Base-by-base conservation (phyloP, 345 rosid genomes). In the Arabidopsis suecica region DNA sequence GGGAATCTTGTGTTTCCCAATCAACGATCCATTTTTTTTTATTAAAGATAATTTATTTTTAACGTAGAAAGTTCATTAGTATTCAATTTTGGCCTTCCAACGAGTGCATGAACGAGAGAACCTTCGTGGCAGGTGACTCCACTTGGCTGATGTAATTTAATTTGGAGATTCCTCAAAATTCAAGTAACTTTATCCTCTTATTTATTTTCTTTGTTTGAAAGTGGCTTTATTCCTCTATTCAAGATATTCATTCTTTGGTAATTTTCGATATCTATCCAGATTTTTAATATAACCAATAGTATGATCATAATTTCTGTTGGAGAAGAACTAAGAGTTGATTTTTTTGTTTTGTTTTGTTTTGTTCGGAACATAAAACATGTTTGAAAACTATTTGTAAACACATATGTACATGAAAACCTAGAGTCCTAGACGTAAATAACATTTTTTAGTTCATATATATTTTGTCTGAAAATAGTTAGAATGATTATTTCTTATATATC, bases 51-150 rank as follows among this genome's bases (percentile, higher is more conserved):
- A n/a, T 25, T 8, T 28, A 3, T 28, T 28, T 54, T 54, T 54
- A 25, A 64, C 28, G 11, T 6, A 58, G 16, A 61, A 11, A 12
- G 12, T 20, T 37, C 0, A 6, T 6, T 12, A 55, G 4, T 51
- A n/a, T 61, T 74, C 61, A 75, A 58, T 20, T 58, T 30, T 59
- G 68, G 67, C 44, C 20, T 38, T 58, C 61, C 34, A 58, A 18
- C 44, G 68, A 63, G 53, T 74, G 78, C 78, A 74, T 74, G 78
- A 49, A 73, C 40, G 70, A 70, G 53, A 23, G 30, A 53, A 65
- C 55, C 44, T 75, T 75, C 73, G 54, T 74, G 73, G 68, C 78
- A 75, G 72, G 37, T 8, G 47, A 60, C 55, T 30, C 68, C 79
- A 75, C 61, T 53, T 75, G 78, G 61, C 68, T 49, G 36, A 30